phyloP scores from a whole-genome alignment of 352 stramenopile genomes.

The Peronospora farinosa region DNA sequence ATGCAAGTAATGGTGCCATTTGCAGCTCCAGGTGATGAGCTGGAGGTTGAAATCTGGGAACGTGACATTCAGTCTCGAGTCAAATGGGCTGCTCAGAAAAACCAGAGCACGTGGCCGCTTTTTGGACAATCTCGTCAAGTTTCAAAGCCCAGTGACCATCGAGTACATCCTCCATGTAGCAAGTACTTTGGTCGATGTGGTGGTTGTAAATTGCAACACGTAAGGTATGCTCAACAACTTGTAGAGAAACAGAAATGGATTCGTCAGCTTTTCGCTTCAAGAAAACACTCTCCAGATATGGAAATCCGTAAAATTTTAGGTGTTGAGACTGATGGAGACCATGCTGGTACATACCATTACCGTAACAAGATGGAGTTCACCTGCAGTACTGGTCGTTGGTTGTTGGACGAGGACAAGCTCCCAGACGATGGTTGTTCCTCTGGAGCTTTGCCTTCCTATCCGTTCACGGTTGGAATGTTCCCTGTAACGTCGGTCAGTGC shows the following conservation, averaged over 20 bases:
- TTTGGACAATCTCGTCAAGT: conserved; percentile 37
- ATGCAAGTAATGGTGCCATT: conserved; percentile 49
- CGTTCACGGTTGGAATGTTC: conserved; percentile 71
- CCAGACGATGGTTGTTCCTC: neutral
- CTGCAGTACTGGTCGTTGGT: conserved; percentile 65
- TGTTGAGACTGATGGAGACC: conserved; percentile 5
- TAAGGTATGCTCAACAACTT: conserved; percentile 50
- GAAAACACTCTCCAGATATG: conserved; percentile 28
- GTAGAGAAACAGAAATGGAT: conserved; percentile 60
- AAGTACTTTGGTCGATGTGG: conserved; percentile 65
- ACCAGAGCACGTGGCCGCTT: conserved; percentile 20
- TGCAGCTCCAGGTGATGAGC: conserved; percentile 40
- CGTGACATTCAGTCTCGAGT: conserved; percentile 33
- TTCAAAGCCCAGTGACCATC: conserved; percentile 27
- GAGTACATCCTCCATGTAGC: conserved; percentile 32
- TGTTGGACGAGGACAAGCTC: conserved; percentile 43
- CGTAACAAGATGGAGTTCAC: conserved; percentile 86
- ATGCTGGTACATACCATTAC: conserved; percentile 36
- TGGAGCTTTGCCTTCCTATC: conserved; percentile 8
- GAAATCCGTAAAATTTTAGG: conserved; percentile 41
- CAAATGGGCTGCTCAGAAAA: conserved; percentile 16
- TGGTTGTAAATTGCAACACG: conserved; percentile 66
- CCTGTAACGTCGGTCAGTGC: conserved; percentile 42
- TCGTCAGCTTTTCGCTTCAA: conserved; percentile 26
- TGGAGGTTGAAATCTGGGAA: conserved; percentile 47